These are phyloP conservation scores for Eutrema yunnanense DNA, from an alignment of 345 rosid genomes.

Conservation along the genomic window DNA sequence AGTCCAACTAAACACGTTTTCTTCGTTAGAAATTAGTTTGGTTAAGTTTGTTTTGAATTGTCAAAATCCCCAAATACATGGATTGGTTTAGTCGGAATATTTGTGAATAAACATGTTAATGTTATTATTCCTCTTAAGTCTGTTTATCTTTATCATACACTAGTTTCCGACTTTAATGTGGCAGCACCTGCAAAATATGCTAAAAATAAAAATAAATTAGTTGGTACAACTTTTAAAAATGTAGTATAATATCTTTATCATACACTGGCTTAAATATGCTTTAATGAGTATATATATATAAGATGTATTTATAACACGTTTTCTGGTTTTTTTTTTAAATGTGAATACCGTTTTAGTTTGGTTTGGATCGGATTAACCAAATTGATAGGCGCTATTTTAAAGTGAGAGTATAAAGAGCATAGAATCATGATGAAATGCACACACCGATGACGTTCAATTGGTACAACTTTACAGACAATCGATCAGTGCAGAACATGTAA, in stretches of 20 bases:
- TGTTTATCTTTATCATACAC: no score
- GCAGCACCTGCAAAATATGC: conserved; percentile 2
- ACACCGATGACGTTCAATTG: conserved; percentile 7
- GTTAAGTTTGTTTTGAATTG: neutral
- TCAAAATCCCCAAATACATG: neutral
- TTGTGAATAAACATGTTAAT: neutral
- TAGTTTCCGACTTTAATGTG: neutral
- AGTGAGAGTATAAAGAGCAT: neutral
- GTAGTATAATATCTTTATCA: no score
- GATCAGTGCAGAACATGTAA: conserved; percentile 16
- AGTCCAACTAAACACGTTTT: neutral
- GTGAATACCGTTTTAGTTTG: neutral
- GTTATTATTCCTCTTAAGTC: neutral
- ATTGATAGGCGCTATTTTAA: neutral
- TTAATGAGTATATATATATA: no score
- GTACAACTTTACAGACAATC: conserved; percentile 22
- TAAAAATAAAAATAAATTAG: neutral
- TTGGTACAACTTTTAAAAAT: no score
- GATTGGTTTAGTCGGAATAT: neutral
- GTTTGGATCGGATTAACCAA: neutral
- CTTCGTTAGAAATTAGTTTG: neutral
- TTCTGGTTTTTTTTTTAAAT: no score
- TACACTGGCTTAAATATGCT: no score
- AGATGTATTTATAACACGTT: no score
- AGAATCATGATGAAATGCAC: conserved; percentile 22